Evolutionary conservation across 2,329 filamentous ascomycete species (phyloP), one percentile per base, ranked within the genome.

Genomic region (Nakataea oryzae): DNA sequence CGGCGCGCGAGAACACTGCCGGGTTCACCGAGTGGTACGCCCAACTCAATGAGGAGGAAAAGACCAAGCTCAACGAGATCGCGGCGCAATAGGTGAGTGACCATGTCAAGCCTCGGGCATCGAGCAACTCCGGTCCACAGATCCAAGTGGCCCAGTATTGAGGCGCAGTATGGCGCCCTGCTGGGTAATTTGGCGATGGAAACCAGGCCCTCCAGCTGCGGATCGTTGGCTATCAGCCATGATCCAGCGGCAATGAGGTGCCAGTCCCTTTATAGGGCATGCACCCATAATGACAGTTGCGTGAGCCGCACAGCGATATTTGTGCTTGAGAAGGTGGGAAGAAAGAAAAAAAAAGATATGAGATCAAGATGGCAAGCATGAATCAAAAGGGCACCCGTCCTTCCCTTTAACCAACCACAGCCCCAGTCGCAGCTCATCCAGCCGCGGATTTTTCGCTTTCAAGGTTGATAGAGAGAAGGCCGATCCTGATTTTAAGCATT

Each of bases 11-110:
- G 63, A 82, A 86, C 66, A 74, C 80, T 57, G 79, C 79, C 60
- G 78, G 76, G 62, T 86, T 86, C 73, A 77, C 80, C 68, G 74
- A 79, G 21, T 85, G 82, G 82, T 86, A 82, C 68, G 76, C 73
- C 62, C 74, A 81, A 73, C 71, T 86, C 56, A 79, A 74, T n/a
- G 78, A 80, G 5, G 79, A 82, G 27, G 83, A 86, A 71, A 80
- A 83, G 72, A 69, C 69, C 9, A 86, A 84, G 72, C 74, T 86
- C 11, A 79, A 82, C 63, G 78, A 82, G 67, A 72, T 85, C 61
- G 81, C 74, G 54, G 66, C 67, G 55, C 68, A 70, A 62, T 65
- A 68, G 66, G 63, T 58, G 57, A 50, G 55, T 59, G 30, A 50
- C 41, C 41, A 50, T 21, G 41, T 21, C 28, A n/a, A n/a, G 41